phyloP scores from a whole-genome alignment of 306 rosid genomes.

The Alnus glutinosa region DNA sequence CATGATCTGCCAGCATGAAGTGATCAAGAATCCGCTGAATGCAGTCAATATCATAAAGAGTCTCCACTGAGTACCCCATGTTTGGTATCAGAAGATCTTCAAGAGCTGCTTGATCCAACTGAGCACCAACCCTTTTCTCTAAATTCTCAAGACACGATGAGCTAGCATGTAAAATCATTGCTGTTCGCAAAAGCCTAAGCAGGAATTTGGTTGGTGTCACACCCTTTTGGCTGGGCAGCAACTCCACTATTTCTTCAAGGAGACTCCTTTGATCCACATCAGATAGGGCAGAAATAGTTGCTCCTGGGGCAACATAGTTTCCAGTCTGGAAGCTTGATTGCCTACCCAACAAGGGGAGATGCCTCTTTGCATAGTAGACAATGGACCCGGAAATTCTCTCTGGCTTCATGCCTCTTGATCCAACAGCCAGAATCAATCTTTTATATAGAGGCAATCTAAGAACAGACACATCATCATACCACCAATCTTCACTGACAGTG shows the following conservation, averaged over 20 bases:
- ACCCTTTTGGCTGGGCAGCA: constrained; percentile 64
- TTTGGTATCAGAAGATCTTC: constrained; percentile 87
- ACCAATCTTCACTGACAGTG: constrained; percentile 75
- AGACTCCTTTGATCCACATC: constrained; percentile 72
- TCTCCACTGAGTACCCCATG: constrained; percentile 74
- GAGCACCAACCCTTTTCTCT: constrained; percentile 71
- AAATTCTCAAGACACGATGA: constrained; percentile 55
- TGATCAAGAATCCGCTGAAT: constrained; percentile 86
- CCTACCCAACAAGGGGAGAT: constrained; percentile 60
- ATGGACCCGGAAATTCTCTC: constrained; percentile 65
- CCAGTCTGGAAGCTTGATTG: constrained; percentile 52
- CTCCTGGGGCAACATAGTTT: constrained; percentile 34
- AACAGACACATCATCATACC: constrained; percentile 72
- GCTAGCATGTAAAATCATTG: constrained; percentile 62
- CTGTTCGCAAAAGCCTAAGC: constrained; percentile 64
- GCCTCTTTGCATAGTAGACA: constrained; percentile 67
- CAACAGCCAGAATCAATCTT: constrained; percentile 59
- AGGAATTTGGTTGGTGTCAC: constrained; percentile 64
- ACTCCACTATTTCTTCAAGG: constrained; percentile 69
- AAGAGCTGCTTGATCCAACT: constrained; percentile 69
- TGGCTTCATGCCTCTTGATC: constrained; percentile 57
- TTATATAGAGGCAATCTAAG: constrained; percentile 59
- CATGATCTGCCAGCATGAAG: constrained; percentile 60
- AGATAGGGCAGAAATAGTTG: constrained; percentile 37
- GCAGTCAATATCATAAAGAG: constrained; percentile 83